A percentile compares a stretch with the other conserved stretches of the same genome.
Conservation (phyloP, 2,329 filamentous ascomycete species). For the Fusarium duplospermum region DNA sequence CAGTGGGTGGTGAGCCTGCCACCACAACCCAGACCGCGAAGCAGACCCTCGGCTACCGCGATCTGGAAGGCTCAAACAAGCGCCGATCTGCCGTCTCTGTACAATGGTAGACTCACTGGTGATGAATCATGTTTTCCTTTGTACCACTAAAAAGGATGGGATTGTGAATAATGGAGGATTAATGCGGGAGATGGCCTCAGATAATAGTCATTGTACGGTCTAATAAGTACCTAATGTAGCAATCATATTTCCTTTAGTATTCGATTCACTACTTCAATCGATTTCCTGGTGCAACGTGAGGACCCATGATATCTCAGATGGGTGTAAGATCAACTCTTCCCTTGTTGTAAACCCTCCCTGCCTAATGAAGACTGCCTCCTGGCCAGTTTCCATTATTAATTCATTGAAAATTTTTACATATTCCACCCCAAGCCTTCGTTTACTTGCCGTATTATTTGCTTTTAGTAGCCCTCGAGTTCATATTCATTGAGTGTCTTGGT, state of each 20-base stretch:
- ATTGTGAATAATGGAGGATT: not conserved
- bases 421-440: no score
- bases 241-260: conserved; percentile 16
- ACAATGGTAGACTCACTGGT: conserved; percentile 14
- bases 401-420: no score
- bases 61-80: conserved; percentile 10
- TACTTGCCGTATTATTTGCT: no score
- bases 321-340: no score
- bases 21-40: conserved; percentile 17
- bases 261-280: not conserved
- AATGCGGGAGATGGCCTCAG: conserved; percentile 1
- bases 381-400: no score
- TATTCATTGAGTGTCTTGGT: not conserved
- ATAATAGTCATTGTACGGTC: conserved; percentile 8
- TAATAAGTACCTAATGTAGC: conserved; percentile 25
- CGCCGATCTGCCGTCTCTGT: conserved; percentile 26
- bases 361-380: no score
- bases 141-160: conserved; percentile 5
- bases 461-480: not conserved
- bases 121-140: not conserved
- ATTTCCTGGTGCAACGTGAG: not conserved
- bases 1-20: conserved; percentile 34
- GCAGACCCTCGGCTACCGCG: not conserved
- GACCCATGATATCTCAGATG: no score
- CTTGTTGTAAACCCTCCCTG: no score